A percentile compares a stretch with the other conserved stretches of the same genome.
phyloP scores from a whole-genome alignment of 2,329 filamentous ascomycete genomes.

The Leptosphaerulina australis region DNA sequence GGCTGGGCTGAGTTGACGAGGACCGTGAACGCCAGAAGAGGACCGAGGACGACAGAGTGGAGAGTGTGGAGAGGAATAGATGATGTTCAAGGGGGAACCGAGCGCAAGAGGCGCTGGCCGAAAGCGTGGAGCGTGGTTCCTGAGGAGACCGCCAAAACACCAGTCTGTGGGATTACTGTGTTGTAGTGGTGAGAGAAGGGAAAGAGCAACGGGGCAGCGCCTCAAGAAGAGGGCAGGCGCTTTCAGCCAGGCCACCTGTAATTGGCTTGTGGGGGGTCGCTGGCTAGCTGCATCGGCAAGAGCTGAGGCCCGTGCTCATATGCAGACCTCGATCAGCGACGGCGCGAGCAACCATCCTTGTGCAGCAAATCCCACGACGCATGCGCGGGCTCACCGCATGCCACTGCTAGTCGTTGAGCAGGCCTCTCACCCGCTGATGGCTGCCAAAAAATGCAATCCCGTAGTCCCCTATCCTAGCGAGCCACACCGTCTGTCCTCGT shows the following conservation, averaged over 20 bases:
- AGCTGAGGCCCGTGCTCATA: constrained; percentile 1
- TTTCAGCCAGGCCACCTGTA: constrained; percentile 23
- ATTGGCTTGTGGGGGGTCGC: constrained; percentile 26
- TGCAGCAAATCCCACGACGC: constrained; percentile 9
- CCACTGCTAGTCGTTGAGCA: constrained; percentile 4
- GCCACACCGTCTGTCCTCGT: constrained; percentile 9
- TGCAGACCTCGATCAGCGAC: constrained; percentile 9
- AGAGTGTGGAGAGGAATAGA: constrained; percentile 39
- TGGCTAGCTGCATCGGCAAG: constrained; percentile 8
- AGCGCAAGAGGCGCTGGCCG: constrained; percentile 52
- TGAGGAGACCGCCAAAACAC: constrained; percentile 47
- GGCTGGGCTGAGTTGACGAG: constrained; percentile 30
- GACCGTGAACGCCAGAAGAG: constrained; percentile 49
- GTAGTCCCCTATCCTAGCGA: constrained; percentile 6
- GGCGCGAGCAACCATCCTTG: constrained; percentile 11
- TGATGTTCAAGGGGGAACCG: constrained; percentile 39
- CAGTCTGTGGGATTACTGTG: constrained; percentile 32
- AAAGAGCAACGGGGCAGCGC: constrained; percentile 32
- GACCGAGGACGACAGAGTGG: constrained; percentile 39
- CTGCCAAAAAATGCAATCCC: constrained; percentile 6
- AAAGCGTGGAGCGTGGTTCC: constrained; percentile 46
- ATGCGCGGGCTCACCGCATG: constrained; percentile 16
- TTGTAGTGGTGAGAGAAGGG: constrained; percentile 34
- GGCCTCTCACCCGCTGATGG: constrained; percentile 12
- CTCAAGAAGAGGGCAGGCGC: constrained; percentile 32